These are phyloP conservation scores for Anethum foeniculum DNA, from an alignment of 140 eudicot genomes.

Conservation along the genomic window DNA sequence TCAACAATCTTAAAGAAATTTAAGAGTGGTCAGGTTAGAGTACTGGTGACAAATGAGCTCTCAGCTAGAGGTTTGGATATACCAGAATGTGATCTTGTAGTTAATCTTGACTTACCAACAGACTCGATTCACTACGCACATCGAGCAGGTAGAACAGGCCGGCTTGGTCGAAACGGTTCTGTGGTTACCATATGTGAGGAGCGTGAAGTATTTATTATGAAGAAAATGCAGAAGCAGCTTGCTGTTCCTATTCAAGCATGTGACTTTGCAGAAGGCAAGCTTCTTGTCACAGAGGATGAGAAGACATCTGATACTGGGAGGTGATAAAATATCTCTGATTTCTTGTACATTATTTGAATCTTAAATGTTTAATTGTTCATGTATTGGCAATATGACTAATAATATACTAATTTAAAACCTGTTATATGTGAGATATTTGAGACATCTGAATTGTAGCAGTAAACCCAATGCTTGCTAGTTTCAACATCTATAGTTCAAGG, in stretches of 20 bases:
- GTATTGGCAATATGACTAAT: neutral
- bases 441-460: neutral
- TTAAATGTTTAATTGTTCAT: neutral
- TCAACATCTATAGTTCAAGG: neutral
- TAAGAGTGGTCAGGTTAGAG: constrained; percentile 70
- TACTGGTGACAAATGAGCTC: constrained; percentile 75
- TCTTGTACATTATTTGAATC: neutral
- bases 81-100: constrained; percentile 87
- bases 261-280: constrained; percentile 76
- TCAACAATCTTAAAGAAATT: constrained; percentile 79
- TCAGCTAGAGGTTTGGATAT: constrained; percentile 95
- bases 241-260: constrained; percentile 56
- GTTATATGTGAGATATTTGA: neutral
- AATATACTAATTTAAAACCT: neutral
- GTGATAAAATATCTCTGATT: constrained; percentile 3
- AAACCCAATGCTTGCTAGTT: neutral
- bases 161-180: constrained; percentile 82
- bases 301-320: constrained; percentile 19
- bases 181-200: constrained; percentile 83
- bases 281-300: constrained; percentile 46
- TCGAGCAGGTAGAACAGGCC: constrained; percentile 93
- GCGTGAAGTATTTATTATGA: constrained; percentile 61
- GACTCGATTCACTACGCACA: constrained; percentile 91
- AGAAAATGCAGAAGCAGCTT: constrained; percentile 80
- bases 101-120: constrained; percentile 79